Conservation (phyloP, 2,329 filamentous ascomycete genomes). For the Colletotrichum aenigma region DNA sequence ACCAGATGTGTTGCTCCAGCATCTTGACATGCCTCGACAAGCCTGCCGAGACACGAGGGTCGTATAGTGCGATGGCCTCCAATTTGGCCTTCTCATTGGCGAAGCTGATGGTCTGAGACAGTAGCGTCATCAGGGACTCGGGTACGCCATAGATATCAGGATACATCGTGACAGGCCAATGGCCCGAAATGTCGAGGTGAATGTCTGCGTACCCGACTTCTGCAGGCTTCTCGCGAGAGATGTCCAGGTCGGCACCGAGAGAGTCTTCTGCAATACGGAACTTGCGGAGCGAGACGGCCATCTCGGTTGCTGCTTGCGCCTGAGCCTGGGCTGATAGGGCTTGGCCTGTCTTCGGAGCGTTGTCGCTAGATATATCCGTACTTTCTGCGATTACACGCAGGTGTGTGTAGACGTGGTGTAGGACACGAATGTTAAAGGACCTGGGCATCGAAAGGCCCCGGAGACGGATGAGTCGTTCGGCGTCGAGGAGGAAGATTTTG, state of each 20-base stretch:
- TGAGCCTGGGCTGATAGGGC: background rate
- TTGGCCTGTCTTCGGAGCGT: background rate
- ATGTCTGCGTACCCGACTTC: constrained; percentile 48
- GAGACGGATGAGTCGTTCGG: constrained; percentile 45
- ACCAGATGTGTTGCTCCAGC: constrained; percentile 35
- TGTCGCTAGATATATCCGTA: constrained; percentile 15
- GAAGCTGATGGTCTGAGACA: constrained; percentile 45
- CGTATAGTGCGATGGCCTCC: constrained; percentile 23
- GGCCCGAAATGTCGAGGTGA: constrained; percentile 43
- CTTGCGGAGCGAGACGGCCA: constrained; percentile 22
- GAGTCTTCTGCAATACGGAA: constrained; percentile 32
- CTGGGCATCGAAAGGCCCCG: constrained; percentile 40
- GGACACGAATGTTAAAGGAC: constrained; percentile 43
- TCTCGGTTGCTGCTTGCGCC: background rate
- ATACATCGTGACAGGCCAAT: constrained; percentile 44
- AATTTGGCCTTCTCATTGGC: constrained; percentile 43
- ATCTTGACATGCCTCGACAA: constrained; percentile 32
- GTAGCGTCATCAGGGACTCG: constrained; percentile 41
- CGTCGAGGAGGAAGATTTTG: constrained; percentile 37
- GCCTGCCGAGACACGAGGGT: constrained; percentile 27
- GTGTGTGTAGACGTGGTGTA: constrained; percentile 53
- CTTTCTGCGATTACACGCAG: constrained; percentile 51
- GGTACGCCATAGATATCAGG: constrained; percentile 49
- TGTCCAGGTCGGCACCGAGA: constrained; percentile 25
- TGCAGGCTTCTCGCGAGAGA: constrained; percentile 32